Percentiles rank a stretch among this genome's conserved stretches.
phyloP scores from a whole-genome alignment of 139 green algal genomes.

The Volvox reticuliferus region DNA sequence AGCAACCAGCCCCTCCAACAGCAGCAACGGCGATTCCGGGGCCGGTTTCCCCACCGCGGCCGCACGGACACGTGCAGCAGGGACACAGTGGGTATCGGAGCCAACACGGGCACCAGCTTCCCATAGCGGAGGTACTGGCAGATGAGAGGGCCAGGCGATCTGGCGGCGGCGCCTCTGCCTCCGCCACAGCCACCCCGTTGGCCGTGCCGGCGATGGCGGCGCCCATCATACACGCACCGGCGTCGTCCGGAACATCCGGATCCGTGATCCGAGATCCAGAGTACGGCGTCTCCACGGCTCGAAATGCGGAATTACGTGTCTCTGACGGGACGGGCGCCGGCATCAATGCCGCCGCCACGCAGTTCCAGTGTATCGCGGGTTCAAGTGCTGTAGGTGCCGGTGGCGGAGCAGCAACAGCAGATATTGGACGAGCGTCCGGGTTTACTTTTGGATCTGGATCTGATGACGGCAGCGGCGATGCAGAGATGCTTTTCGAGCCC shows the following conservation, averaged over 20 bases:
- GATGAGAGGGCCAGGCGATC: not conserved
- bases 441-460: not conserved
- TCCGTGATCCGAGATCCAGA: not conserved
- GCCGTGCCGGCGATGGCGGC: not conserved
- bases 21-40: not conserved
- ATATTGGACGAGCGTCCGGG: not conserved
- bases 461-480: not conserved
- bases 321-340: not conserved
- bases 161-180: not conserved
- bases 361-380: not conserved
- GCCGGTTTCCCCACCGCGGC: not conserved
- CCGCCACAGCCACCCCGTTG: not conserved
- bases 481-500: conserved; percentile 10
- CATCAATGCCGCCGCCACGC: not conserved
- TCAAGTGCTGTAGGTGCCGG: not conserved
- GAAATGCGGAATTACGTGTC: not conserved
- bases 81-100: not conserved
- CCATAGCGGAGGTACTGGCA: not conserved
- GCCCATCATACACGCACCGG: not conserved
- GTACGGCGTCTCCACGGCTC: not conserved
- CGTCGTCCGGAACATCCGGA: not conserved
- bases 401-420: too few relatives aligned
- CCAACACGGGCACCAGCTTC: not conserved
- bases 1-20: not conserved
- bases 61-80: too few relatives aligned